These are phyloP conservation scores for Perilla frutescens DNA, from an alignment of 257 asterid species.

Conservation along the genomic window DNA sequence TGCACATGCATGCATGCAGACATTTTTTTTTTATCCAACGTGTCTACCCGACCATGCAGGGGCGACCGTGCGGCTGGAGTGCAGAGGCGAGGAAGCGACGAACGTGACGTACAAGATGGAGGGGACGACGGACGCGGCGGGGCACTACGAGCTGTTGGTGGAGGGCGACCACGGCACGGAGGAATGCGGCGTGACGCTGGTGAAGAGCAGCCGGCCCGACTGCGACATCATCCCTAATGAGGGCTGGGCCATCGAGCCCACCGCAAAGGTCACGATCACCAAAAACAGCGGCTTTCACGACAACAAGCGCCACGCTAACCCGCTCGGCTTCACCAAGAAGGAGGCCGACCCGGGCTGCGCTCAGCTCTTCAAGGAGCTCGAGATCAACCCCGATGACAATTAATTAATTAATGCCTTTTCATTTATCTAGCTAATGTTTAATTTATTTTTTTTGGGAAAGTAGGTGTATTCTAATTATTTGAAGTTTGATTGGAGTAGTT, in stretches of 20 bases:
- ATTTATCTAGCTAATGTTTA: background rate
- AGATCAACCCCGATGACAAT: constrained; percentile 11
- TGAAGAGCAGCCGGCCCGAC: constrained; percentile 60
- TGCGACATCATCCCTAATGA: constrained; percentile 51
- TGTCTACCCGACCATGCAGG: constrained; percentile 35
- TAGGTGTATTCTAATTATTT: no score
- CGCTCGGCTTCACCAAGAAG: constrained; percentile 52
- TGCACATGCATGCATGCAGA: no score
- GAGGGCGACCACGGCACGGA: constrained; percentile 66
- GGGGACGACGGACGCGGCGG: constrained; percentile 44
- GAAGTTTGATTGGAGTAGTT: no score
- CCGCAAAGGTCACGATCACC: constrained; percentile 42
- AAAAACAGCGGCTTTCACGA: constrained; percentile 51
- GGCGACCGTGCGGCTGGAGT: constrained; percentile 56
- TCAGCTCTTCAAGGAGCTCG: constrained; percentile 50
- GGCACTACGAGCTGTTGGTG: constrained; percentile 46
- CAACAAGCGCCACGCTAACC: constrained; percentile 49
- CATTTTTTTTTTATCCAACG: no score
- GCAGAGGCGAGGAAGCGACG: constrained; percentile 41
- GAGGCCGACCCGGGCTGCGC: constrained; percentile 37
- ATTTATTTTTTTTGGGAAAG: background rate
- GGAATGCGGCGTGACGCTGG: constrained; percentile 49
- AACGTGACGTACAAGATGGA: constrained; percentile 49
- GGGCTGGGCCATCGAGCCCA: constrained; percentile 46
- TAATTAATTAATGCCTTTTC: background rate